phyloP scores from a whole-genome alignment of 176 grass and related monocot species.

The Carex pumila region DNA sequence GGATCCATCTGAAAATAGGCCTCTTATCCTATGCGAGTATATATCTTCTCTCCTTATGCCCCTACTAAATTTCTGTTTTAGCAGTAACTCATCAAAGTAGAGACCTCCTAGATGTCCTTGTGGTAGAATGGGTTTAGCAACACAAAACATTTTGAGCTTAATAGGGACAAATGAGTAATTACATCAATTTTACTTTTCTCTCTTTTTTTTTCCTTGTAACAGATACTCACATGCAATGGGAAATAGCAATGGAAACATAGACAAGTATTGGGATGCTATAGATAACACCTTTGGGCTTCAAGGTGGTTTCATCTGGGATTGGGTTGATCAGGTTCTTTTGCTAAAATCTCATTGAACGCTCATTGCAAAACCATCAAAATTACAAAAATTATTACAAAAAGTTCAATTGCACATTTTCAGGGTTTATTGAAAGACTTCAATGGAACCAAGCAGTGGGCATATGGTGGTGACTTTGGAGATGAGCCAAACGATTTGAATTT shows the following conservation, averaged over 20 bases:
- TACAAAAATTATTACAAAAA: background rate
- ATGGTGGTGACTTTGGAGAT: constrained; percentile 93
- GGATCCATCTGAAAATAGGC: constrained; percentile 77
- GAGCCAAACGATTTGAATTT: constrained; percentile 81
- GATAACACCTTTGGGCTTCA: constrained; percentile 82
- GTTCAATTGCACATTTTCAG: constrained; percentile 23
- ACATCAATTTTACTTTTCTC: background rate
- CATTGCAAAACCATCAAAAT: background rate
- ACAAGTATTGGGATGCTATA: constrained; percentile 84
- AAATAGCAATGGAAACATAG: constrained; percentile 96
- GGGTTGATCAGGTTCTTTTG: constrained; percentile 74
- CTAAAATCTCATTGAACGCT: background rate
- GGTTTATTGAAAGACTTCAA: constrained; percentile 60
- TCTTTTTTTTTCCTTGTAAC: constrained; percentile 18
- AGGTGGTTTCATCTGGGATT: constrained; percentile 99
- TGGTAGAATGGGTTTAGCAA: background rate
- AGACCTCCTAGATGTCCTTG: background rate
- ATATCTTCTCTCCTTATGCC: constrained; percentile 11
- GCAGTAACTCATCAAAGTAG: background rate
- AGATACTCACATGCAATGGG: constrained; percentile 99
- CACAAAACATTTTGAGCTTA: background rate
- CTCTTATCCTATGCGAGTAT: constrained; percentile 98
- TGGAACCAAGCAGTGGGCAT: constrained; percentile 83
- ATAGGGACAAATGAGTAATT: background rate
- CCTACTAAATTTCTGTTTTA: background rate